phyloP scores from a whole-genome alignment of 2,329 filamentous ascomycete genomes.

The Trichoderma citrinoviride region DNA sequence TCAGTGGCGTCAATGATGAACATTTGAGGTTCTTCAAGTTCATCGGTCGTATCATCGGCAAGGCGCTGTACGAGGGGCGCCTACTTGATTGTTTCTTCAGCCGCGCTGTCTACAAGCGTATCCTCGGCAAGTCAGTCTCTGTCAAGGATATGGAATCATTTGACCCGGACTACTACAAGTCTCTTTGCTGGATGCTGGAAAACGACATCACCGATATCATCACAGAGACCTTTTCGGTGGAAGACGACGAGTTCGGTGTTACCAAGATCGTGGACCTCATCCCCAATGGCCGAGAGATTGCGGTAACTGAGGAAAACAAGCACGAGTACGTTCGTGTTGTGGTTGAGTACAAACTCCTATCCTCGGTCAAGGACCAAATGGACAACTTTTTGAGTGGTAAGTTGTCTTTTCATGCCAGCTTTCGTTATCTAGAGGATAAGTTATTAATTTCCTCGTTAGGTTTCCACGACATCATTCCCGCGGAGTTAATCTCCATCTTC shows the following conservation, averaged over 20 bases:
- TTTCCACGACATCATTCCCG: conserved; percentile 97
- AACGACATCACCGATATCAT: conserved; percentile 99
- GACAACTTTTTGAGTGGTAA: conserved; percentile 84
- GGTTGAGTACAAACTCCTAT: conserved; percentile 88
- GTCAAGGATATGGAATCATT: conserved; percentile 99
- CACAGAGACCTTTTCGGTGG: conserved; percentile 91
- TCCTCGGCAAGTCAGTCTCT: conserved; percentile 89
- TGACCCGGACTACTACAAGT: conserved; percentile 98
- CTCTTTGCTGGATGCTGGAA: conserved; percentile 94
- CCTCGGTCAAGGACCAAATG: conserved; percentile 91
- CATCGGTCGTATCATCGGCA: conserved; percentile 96
- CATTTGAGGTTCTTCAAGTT: conserved; percentile 99
- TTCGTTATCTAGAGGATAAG: not conserved
- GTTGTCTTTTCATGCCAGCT: conserved; percentile 25
- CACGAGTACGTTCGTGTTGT: conserved; percentile 94
- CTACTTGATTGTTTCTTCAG: conserved; percentile 99
- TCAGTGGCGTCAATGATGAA: conserved; percentile 91
- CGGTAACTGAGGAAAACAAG: conserved; percentile 97
- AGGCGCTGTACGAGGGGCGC: conserved; percentile 93
- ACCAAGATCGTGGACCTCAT: conserved; percentile 83
- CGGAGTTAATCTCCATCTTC: conserved; percentile 93
- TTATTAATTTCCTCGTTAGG: conserved; percentile 44
- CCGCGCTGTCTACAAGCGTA: conserved; percentile 96
- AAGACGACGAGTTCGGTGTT: conserved; percentile 91
- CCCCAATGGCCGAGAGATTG: conserved; percentile 82